Evolutionary conservation across 1,284 basidiomycete species (phyloP).

Genomic region (Moniliophthora roreri): DNA sequence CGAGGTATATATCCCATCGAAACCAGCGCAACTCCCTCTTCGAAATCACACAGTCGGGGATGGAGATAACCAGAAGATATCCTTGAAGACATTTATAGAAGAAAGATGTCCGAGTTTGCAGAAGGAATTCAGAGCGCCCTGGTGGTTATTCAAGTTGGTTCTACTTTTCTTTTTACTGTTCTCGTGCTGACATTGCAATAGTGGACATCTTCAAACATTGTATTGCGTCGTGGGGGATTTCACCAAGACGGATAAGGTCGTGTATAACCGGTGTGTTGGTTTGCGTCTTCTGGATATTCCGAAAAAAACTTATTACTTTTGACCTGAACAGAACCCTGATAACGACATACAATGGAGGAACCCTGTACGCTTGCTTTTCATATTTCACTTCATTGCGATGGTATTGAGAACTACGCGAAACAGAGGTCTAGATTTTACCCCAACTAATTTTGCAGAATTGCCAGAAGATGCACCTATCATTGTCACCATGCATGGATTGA

Average conservation of each 20-base stretch:
- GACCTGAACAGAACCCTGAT: conserved; percentile 10
- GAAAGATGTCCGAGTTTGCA: conserved; percentile 58
- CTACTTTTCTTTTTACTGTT: conserved; percentile 2
- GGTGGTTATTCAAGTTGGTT: conserved; percentile 71
- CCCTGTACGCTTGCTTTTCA: conserved; percentile 43
- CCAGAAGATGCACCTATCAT: conserved; percentile 75
- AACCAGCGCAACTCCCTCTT: neutral
- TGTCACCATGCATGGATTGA: conserved; percentile 84
- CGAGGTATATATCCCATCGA: neutral
- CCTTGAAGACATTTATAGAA: conserved; percentile 42
- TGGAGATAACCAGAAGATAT: neutral
- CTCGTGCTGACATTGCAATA: conserved; percentile 25
- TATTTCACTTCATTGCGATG: neutral
- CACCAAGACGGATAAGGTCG: conserved; percentile 57
- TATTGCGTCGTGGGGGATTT: conserved; percentile 58
- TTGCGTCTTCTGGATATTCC: neutral
- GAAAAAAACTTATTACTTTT: conserved; percentile 11
- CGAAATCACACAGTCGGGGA: neutral
- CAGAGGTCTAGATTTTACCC: conserved; percentile 77
- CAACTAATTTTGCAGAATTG: conserved; percentile 49
- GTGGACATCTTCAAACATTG: conserved; percentile 72
- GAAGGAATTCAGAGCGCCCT: conserved; percentile 53
- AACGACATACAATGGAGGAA: conserved; percentile 31
- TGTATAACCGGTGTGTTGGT: conserved; percentile 56
- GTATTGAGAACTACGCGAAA: conserved; percentile 6